Percentiles rank a stretch among this genome's conserved stretches.
Evolutionary conservation across 2,329 filamentous ascomycete species (phyloP).

Genomic region (Lasiodiplodia gonubiensis): DNA sequence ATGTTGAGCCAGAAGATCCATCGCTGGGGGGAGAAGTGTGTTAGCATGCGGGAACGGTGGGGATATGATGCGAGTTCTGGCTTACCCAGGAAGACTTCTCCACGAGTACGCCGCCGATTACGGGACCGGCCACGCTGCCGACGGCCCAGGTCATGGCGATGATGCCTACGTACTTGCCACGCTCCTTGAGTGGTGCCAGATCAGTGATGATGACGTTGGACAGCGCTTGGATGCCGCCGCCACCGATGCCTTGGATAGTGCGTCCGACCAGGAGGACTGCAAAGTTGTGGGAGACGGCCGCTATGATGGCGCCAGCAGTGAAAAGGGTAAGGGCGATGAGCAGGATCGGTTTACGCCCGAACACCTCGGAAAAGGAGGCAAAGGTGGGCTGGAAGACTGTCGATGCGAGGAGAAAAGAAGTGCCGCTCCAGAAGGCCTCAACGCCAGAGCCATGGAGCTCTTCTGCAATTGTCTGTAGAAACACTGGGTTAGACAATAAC

Average conservation of each 20-base stretch:
- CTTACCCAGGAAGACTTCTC: conserved; percentile 34
- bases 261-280: conserved; percentile 53
- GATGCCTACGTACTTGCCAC: conserved; percentile 35
- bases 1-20: conserved; percentile 51
- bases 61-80: not conserved
- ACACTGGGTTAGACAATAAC: conserved; percentile 44
- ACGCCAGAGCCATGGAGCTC: conserved; percentile 33
- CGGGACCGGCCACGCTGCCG: conserved; percentile 42
- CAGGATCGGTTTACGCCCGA: conserved; percentile 53
- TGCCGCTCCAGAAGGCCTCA: conserved; percentile 73
- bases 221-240: conserved; percentile 57
- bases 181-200: conserved; percentile 32
- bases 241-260: conserved; percentile 58
- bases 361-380: conserved; percentile 53
- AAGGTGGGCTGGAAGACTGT: conserved; percentile 64
- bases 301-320: conserved; percentile 52
- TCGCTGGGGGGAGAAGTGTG: conserved; percentile 31
- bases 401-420: conserved; percentile 70
- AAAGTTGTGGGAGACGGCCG: conserved; percentile 50
- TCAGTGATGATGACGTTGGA: conserved; percentile 36
- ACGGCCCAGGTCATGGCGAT: conserved; percentile 38
- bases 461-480: conserved; percentile 37
- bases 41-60: not conserved
- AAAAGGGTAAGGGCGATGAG: conserved; percentile 51
- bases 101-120: conserved; percentile 41